phyloP scores from a whole-genome alignment of 352 stramenopile species.

The Globisporangium camurandrum region DNA sequence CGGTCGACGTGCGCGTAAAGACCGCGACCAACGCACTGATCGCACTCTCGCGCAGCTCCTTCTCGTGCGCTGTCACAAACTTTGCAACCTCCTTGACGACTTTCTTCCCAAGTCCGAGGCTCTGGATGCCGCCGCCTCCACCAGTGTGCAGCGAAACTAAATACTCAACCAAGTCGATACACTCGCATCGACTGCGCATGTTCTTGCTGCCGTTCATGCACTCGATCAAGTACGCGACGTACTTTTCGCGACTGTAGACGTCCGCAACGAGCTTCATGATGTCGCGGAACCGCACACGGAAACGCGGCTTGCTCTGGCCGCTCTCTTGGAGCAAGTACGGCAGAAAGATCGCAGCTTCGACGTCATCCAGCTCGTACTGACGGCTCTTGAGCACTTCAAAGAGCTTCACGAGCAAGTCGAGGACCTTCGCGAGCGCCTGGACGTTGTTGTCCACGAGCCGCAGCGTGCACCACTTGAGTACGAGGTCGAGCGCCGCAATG shows the following conservation, averaged over 20 bases:
- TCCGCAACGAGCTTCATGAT: constrained; percentile 78
- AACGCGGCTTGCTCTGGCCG: constrained; percentile 76
- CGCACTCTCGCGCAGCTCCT: constrained; percentile 75
- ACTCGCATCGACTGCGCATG: constrained; percentile 80
- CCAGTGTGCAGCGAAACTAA: constrained; percentile 54
- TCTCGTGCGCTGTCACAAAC: constrained; percentile 70
- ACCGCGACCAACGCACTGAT: constrained; percentile 63
- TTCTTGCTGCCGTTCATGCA: constrained; percentile 83
- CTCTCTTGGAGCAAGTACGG: constrained; percentile 82
- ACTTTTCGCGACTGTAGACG: constrained; percentile 77
- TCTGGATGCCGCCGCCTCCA: constrained; percentile 54
- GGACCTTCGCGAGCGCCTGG: constrained; percentile 71
- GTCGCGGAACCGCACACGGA: constrained; percentile 75
- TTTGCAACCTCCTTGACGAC: constrained; percentile 77
- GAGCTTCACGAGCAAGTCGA: constrained; percentile 77
- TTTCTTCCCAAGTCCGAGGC: constrained; percentile 65
- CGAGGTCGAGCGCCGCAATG: constrained; percentile 55
- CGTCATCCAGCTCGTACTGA: constrained; percentile 67
- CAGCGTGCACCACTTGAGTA: constrained; percentile 83
- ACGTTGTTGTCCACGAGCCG: constrained; percentile 87
- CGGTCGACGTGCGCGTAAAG: constrained; percentile 58
- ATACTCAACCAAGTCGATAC: constrained; percentile 75
- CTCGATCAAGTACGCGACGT: constrained; percentile 64
- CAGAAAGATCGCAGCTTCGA: constrained; percentile 74
- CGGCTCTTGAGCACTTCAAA: constrained; percentile 70